Conservation (phyloP, 2,329 filamentous ascomycete species). For the Leptographium wingfieldii region DNA sequence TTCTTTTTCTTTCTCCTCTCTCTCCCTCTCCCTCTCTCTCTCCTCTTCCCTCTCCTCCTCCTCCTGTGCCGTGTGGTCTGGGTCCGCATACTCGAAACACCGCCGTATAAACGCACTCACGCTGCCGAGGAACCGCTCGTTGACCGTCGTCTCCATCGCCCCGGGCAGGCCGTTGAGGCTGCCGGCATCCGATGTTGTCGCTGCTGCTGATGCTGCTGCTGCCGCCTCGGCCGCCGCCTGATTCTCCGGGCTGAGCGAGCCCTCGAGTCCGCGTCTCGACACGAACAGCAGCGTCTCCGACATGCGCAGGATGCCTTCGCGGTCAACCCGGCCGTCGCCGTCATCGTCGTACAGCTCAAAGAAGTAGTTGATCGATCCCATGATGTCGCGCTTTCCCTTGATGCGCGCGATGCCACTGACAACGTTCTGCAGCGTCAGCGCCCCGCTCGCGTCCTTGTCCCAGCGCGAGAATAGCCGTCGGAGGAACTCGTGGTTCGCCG, state of each 20-base stretch:
- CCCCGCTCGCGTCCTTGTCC: conserved; percentile 68
- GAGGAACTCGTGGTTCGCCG: conserved; percentile 92
- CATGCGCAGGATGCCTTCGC: conserved; percentile 88
- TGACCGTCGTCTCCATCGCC: conserved; percentile 47
- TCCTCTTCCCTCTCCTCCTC: conserved; percentile 3
- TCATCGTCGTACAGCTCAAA: conserved; percentile 96
- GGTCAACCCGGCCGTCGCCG: conserved; percentile 78
- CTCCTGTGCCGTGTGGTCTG: conserved; percentile 54
- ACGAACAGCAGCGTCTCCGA: conserved; percentile 90
- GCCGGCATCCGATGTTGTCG: neutral
- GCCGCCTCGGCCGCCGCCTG: conserved; percentile 33
- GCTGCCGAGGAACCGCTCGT: conserved; percentile 82
- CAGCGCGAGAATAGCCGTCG: conserved; percentile 75
- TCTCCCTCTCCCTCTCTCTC: neutral
- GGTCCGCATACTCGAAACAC: conserved; percentile 97
- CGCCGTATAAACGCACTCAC: conserved; percentile 91
- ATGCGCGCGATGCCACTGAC: conserved; percentile 82
- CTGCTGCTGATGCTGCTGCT: neutral
- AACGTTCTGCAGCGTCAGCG: conserved; percentile 78
- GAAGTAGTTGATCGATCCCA: conserved; percentile 96
- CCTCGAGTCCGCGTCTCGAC: conserved; percentile 75
- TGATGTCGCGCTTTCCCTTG: conserved; percentile 89
- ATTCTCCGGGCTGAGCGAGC: conserved; percentile 52
- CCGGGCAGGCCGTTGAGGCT: conserved; percentile 16
- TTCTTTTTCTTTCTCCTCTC: neutral